phyloP scores from a whole-genome alignment of 345 rosid genomes.

The Gossypium ekmanianum region DNA sequence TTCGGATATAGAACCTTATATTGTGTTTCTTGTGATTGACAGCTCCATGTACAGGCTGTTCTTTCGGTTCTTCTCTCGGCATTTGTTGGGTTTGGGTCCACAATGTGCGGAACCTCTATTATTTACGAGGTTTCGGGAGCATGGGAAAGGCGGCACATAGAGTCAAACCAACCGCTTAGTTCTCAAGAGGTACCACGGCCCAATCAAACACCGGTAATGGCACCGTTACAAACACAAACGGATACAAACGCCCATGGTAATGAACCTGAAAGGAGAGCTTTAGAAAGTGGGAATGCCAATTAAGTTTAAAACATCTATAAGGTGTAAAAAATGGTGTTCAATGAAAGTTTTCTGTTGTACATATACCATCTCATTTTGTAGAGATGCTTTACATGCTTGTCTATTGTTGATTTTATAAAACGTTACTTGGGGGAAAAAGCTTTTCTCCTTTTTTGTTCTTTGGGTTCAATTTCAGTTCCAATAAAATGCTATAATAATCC shows the following conservation, averaged over 20 bases:
- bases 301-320: background rate
- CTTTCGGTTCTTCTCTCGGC: constrained; percentile 68
- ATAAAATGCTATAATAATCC: background rate
- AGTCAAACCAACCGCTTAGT: constrained; percentile 20
- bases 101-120: constrained; percentile 55
- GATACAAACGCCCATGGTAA: constrained; percentile 9
- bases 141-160: constrained; percentile 28
- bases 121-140: constrained; percentile 40
- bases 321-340: background rate
- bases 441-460: background rate
- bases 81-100: constrained; percentile 67
- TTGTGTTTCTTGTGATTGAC: constrained; percentile 21
- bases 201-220: constrained; percentile 20
- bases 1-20: background rate
- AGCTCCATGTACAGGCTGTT: constrained; percentile 70
- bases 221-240: constrained; percentile 9
- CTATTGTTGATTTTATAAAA: background rate
- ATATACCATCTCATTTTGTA: background rate
- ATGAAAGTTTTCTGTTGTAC: constrained; percentile 4
- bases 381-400: background rate
- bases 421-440: background rate
- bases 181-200: constrained; percentile 23
- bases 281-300: constrained; percentile 17
- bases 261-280: constrained; percentile 19
- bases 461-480: background rate